A percentile compares a stretch with the other conserved stretches of the same genome.
These are phyloP conservation scores for Globisporangium radiosum DNA, from an alignment of 352 stramenopile genomes.

Conservation along the genomic window DNA sequence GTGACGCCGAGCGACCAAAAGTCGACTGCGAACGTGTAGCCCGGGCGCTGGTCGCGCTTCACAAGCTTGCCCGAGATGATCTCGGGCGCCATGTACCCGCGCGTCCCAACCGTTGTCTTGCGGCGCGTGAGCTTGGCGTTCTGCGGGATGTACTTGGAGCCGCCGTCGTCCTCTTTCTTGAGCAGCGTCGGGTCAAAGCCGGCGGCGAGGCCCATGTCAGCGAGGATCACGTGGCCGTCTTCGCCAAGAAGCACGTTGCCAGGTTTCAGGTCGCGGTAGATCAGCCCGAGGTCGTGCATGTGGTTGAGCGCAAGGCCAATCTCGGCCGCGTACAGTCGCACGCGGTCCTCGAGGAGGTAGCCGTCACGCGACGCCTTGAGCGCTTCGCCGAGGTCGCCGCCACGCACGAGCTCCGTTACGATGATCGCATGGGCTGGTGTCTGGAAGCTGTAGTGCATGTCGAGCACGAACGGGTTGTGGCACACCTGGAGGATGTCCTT, in stretches of 20 bases:
- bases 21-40: conserved; percentile 73
- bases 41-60: conserved; percentile 65
- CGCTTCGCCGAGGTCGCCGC: conserved; percentile 69
- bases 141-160: conserved; percentile 39
- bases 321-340: conserved; percentile 78
- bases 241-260: conserved; percentile 86
- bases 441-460: conserved; percentile 90
- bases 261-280: conserved; percentile 87
- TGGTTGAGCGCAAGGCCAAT: conserved; percentile 84
- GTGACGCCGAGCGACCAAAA: conserved; percentile 82
- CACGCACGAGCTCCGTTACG: conserved; percentile 81
- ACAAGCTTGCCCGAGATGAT: conserved; percentile 86
- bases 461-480: conserved; percentile 84
- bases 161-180: conserved; percentile 40
- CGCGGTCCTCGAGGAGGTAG: conserved; percentile 68
- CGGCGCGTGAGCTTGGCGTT: conserved; percentile 56
- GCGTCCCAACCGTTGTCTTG: conserved; percentile 82
- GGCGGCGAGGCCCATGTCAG: conserved; percentile 82
- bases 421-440: conserved; percentile 83
- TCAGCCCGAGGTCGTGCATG: conserved; percentile 82
- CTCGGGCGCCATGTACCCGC: conserved; percentile 89
- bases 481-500: conserved; percentile 86
- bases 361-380: conserved; percentile 64
- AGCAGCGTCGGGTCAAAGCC: conserved; percentile 49
- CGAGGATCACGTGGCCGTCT: conserved; percentile 86